Percentiles rank a stretch among this genome's conserved stretches.
phyloP scores from a whole-genome alignment of 305 asterid species.

The Ilex paraguariensis region DNA sequence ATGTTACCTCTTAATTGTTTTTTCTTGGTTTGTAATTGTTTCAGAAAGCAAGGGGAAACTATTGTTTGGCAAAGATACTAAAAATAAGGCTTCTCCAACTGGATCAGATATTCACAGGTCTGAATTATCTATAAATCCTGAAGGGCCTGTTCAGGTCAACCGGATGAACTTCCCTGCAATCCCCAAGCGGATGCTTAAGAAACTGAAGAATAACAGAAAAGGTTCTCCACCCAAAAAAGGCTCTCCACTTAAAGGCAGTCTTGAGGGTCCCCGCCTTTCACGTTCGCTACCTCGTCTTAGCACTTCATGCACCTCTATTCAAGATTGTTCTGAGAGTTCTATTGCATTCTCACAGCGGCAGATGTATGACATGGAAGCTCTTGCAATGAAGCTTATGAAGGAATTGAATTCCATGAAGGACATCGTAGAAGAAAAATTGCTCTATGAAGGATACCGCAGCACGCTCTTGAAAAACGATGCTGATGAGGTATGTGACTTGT shows the following conservation, averaged over 20 bases:
- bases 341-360: slow-evolving; percentile 83
- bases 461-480: slow-evolving; percentile 58
- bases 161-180: slow-evolving; percentile 28
- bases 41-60: slow-evolving; percentile 45
- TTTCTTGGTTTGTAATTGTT: slow-evolving; percentile 21
- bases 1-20: too few species aligned
- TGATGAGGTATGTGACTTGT: slow-evolving; percentile 57
- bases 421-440: slow-evolving; percentile 70
- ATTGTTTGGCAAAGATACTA: slow-evolving; percentile 29
- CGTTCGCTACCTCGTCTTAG: slow-evolving; percentile 58
- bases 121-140: slow-evolving; percentile 23
- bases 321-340: slow-evolving; percentile 73
- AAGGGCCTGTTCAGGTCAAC: slow-evolving; percentile 28
- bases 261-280: slow-evolving; percentile 54
- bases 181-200: slow-evolving; percentile 35
- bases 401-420: slow-evolving; percentile 89
- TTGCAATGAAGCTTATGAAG: slow-evolving; percentile 58
- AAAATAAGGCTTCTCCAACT: slow-evolving; percentile 24
- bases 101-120: slow-evolving; percentile 26
- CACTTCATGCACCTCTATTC: slow-evolving; percentile 60
- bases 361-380: slow-evolving; percentile 77
- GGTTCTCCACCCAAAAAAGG: slow-evolving; percentile 19
- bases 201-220: slow-evolving; percentile 31
- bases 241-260: slow-evolving; percentile 23
- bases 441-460: slow-evolving; percentile 74